Base-by-base conservation (phyloP, 176 grass and related monocot genomes). In the Aegilops longissima region DNA sequence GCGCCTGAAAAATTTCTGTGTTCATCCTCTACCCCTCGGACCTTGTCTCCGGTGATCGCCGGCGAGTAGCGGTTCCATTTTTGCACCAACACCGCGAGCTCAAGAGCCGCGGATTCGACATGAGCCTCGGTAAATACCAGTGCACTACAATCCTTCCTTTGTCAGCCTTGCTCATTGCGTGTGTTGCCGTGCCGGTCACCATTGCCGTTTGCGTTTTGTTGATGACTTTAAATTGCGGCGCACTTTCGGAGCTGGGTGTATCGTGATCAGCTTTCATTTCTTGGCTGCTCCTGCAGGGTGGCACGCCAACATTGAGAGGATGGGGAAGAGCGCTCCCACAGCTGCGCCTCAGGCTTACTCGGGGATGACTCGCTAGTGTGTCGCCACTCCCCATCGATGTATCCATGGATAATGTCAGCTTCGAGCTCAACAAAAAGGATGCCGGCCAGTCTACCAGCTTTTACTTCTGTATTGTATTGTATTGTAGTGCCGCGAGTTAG, bases 81-180 rank as follows among this genome's bases (percentile, higher is more conserved):
- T n/a, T n/a, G n/a, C n/a, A n/a, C n/a, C n/a, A n/a, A n/a, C n/a
- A 95, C 79, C 88, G 93, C 11, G 93, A 95, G 88, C 88, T 95
- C 83, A 85, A 85, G 80, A 67, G 30, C 3, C 91, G 89, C 4
- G 89, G 93, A 34, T 95, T 93, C 81, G 84, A 95, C 81, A 85
- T 93, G 63, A 31, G 82, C 39, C 35, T 83, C 10, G 90, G 90
- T 95, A 83, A 16, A 51, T 78, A 36, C 52, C 14, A 27, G 25
- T 27, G 25, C 25, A 27, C 25, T 27, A 27, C 25, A 27, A 27
- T 27, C 25, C 25, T 27, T 30, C 13, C 8, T 14, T 44, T 3
- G 3, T 4, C 7, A 68, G 33, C 66, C 31, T 35, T 33, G 16
- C 4, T 8, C 3, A 29, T 18, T 67, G 4, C 29, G n/a, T n/a